phyloP scores from a whole-genome alignment of 352 stramenopile species.

The Phytophthora kernoviae region DNA sequence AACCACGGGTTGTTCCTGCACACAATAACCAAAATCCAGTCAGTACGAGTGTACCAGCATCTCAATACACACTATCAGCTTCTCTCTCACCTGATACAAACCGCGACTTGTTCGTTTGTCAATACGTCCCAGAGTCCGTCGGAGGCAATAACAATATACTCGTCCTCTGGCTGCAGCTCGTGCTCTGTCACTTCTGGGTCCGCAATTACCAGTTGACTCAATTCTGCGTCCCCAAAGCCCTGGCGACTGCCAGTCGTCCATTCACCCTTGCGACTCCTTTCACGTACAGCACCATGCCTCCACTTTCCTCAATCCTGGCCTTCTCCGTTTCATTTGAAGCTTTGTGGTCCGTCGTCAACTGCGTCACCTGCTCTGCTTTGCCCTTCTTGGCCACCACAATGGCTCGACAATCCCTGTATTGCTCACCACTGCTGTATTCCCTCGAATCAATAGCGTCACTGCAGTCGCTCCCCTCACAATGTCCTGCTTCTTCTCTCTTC shows the following conservation, averaged over 20 bases:
- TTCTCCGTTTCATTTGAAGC: constrained; percentile 69
- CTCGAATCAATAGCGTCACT: constrained; percentile 62
- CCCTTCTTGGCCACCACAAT: constrained; percentile 55
- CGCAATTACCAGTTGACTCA: constrained; percentile 65
- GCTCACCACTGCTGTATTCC: constrained; percentile 52
- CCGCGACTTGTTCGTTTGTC: constrained; percentile 67
- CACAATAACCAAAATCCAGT: constrained; percentile 11
- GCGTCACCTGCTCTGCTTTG: constrained; percentile 26
- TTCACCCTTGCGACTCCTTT: constrained; percentile 78
- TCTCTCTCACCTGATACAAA: constrained; percentile 56
- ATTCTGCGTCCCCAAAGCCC: constrained; percentile 70
- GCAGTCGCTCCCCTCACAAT: constrained; percentile 69
- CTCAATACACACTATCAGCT: constrained; percentile 9
- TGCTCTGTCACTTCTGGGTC: constrained; percentile 65
- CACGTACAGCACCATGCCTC: constrained; percentile 76
- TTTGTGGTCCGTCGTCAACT: constrained; percentile 82
- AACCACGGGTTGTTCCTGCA: constrained; percentile 70
- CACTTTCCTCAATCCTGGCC: constrained; percentile 66
- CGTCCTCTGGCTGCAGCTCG: constrained; percentile 53
- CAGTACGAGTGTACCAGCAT: constrained; percentile 7
- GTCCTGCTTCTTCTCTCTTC: constrained; percentile 44
- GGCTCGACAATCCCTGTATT: constrained; percentile 84
- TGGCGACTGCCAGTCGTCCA: constrained; percentile 63
- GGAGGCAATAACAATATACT: constrained; percentile 79
- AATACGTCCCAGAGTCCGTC: constrained; percentile 82